Percentiles rank a stretch among this genome's conserved stretches.
These are phyloP conservation scores for Xylaria sp. DNA, from an alignment of 2,329 filamentous ascomycete species.

Conservation along the genomic window DNA sequence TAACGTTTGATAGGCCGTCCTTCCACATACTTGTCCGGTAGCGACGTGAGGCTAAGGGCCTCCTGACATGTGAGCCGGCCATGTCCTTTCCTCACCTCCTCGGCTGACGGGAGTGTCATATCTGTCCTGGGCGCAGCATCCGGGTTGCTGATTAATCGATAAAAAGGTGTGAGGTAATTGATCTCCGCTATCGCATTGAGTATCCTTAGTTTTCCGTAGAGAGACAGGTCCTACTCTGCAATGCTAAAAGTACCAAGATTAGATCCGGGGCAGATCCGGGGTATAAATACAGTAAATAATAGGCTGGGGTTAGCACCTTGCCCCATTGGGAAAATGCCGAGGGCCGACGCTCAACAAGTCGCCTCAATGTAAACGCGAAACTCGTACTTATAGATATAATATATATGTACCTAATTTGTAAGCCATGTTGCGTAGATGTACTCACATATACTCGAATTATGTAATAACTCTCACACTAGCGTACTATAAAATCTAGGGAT, in stretches of 20 bases:
- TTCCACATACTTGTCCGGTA: constrained; percentile 42
- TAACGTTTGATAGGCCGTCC: constrained; percentile 44
- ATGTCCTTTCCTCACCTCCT: constrained; percentile 27
- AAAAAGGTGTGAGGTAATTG: not conserved
- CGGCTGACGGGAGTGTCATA: constrained; percentile 27
- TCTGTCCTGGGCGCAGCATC: constrained; percentile 8
- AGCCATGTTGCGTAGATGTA: not conserved
- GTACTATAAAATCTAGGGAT: no score
- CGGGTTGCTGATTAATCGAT: not conserved
- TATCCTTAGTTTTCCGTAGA: not conserved
- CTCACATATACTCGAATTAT: no score
- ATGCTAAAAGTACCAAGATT: not conserved
- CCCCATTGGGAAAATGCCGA: constrained; percentile 20
- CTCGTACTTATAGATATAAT: no score
- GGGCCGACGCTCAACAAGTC: not conserved
- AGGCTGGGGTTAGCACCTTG: constrained; percentile 2
- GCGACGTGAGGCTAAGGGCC: constrained; percentile 47
- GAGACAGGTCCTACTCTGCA: not conserved
- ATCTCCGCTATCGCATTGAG: not conserved
- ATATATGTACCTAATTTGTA: no score
- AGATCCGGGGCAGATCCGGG: not conserved
- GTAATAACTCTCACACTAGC: no score
- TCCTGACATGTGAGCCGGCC: constrained; percentile 51
- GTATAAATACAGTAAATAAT: not conserved
- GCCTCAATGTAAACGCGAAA: no score